A percentile compares a stretch with the other conserved stretches of the same genome.
Evolutionary conservation across 441 rosid species (phyloP).

Genomic region (California macrophylla): DNA sequence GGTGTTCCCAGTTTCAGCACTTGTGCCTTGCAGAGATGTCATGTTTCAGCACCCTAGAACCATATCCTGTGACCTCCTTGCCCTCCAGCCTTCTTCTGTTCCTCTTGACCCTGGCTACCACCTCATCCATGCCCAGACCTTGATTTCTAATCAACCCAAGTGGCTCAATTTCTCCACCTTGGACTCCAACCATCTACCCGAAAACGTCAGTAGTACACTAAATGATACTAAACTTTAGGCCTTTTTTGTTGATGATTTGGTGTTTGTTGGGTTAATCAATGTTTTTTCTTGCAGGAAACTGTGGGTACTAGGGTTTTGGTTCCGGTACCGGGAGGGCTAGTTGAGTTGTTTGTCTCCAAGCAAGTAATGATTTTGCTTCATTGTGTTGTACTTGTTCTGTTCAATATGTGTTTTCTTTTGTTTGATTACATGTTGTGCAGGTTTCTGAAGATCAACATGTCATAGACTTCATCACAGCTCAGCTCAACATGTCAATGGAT

Average conservation of each 20-base stretch:
- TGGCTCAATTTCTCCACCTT: constrained; percentile 54
- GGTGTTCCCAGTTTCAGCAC: constrained; percentile 34
- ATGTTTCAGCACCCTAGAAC: constrained; percentile 54
- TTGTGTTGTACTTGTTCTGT: no score
- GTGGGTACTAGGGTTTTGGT: constrained; percentile 65
- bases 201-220: no score
- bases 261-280: background rate
- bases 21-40: constrained; percentile 52
- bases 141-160: constrained; percentile 51
- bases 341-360: constrained; percentile 65
- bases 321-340: constrained; percentile 63
- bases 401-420: background rate
- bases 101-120: constrained; percentile 56
- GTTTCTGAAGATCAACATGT: constrained; percentile 61
- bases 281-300: constrained; percentile 33
- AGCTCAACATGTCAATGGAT: constrained; percentile 40
- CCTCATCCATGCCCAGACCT: constrained; percentile 56
- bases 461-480: constrained; percentile 49
- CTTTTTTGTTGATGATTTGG: no score
- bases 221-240: no score
- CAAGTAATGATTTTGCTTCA: constrained; percentile 35
- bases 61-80: constrained; percentile 58
- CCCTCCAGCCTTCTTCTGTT: constrained; percentile 57
- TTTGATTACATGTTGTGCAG: constrained; percentile 22
- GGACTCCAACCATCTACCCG: constrained; percentile 22